Conservation (phyloP, 805 yeast genomes). For the Schizosaccharomyces osmophilus region DNA sequence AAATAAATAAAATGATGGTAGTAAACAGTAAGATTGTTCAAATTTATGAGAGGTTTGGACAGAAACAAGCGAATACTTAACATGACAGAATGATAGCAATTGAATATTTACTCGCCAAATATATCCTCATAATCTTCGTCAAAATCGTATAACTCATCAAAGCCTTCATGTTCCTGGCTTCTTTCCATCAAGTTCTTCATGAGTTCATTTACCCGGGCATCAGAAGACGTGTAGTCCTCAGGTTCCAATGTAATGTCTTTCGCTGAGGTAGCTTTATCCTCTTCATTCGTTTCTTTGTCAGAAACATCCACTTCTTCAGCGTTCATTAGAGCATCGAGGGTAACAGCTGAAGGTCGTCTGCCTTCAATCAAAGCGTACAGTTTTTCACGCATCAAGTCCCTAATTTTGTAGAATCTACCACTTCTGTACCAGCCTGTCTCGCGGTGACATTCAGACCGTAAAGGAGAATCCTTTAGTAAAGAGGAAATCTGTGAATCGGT, state of each 20-base stretch:
- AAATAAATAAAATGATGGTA: not conserved
- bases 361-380: not conserved
- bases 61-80: not conserved
- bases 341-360: not conserved
- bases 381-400: slow-evolving; percentile 1
- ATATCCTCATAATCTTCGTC: not conserved
- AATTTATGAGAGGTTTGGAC: too few relatives aligned
- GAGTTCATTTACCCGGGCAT: not conserved
- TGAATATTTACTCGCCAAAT: not conserved
- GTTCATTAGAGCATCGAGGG: not conserved
- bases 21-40: not conserved
- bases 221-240: not conserved
- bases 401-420: not conserved
- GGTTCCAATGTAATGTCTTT: not conserved
- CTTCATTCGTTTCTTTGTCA: not conserved
- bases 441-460: slow-evolving; percentile 21
- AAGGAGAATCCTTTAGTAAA: slow-evolving; percentile 19
- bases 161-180: not conserved
- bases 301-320: not conserved
- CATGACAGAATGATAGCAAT: not conserved
- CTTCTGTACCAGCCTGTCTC: not conserved
- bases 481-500: slow-evolving; percentile 33
- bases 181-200: not conserved
- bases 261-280: not conserved
- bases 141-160: not conserved